phyloP scores from a whole-genome alignment of 2,329 filamentous ascomycete genomes.

The Claviceps citrina region DNA sequence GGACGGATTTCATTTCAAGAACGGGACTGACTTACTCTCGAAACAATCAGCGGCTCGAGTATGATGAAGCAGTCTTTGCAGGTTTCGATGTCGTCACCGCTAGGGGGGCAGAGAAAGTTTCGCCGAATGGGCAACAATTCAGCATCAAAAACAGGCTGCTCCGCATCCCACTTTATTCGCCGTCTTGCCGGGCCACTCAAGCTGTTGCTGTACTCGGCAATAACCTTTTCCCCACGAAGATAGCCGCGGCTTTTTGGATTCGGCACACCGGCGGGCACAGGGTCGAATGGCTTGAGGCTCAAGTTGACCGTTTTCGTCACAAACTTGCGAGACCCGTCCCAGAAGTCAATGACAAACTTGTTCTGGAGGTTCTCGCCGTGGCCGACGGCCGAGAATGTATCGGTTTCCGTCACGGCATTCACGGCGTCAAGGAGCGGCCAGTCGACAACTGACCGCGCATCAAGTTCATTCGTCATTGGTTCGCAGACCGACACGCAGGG shows the following conservation, averaged over 20 bases:
- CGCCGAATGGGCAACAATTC: slow-evolving; percentile 61
- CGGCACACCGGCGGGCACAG: slow-evolving; percentile 42
- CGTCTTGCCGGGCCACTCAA: slow-evolving; percentile 47
- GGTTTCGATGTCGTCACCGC: slow-evolving; percentile 32
- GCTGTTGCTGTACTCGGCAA: slow-evolving; percentile 73
- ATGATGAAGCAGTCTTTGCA: slow-evolving; percentile 49
- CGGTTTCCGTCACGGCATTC: slow-evolving; percentile 11
- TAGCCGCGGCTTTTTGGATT: slow-evolving; percentile 29
- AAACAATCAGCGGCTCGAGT: slow-evolving; percentile 62
- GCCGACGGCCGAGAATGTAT: slow-evolving; percentile 3
- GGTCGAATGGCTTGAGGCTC: slow-evolving; percentile 47
- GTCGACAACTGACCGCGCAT: slow-evolving; percentile 30
- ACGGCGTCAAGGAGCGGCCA: slow-evolving; percentile 40
- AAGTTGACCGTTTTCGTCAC: slow-evolving; percentile 37
- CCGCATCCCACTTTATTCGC: slow-evolving; percentile 36
- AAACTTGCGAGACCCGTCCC: slow-evolving; percentile 49
- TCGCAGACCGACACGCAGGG: slow-evolving; percentile 27
- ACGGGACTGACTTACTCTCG: slow-evolving; percentile 39
- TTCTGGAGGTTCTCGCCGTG: slow-evolving; percentile 23
- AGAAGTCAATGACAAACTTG: slow-evolving; percentile 41
- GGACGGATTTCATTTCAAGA: too few species aligned
- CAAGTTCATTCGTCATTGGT: not conserved
- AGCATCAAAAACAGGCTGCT: slow-evolving; percentile 72
- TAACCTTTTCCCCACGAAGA: slow-evolving; percentile 34
- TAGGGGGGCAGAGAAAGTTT: slow-evolving; percentile 62